Evolutionary conservation across 1,139 yeast genomes (phyloP).

Genomic region (Suhomyces terraborum): DNA sequence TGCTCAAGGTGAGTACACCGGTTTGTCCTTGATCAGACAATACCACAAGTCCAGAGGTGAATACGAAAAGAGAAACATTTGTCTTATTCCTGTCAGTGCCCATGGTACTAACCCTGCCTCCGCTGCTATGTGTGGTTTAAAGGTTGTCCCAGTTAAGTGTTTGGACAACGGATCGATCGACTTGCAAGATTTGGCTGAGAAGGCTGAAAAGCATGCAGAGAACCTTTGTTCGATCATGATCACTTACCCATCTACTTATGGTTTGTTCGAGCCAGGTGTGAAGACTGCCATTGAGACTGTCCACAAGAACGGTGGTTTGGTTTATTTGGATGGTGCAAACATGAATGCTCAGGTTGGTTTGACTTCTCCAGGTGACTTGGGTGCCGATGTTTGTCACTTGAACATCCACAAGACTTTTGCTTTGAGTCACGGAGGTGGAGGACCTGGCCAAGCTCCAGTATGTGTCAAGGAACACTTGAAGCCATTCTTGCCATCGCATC

Average conservation of each 20-base stretch:
- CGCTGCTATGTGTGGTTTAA: conserved; percentile 95
- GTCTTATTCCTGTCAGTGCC: conserved; percentile 94
- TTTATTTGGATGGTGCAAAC: conserved; percentile 96
- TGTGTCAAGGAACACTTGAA: conserved; percentile 84
- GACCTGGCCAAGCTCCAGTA: conserved; percentile 98
- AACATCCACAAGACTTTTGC: conserved; percentile 97
- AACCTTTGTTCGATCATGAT: conserved; percentile 90
- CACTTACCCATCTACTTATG: conserved; percentile 96
- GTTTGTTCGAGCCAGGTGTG: conserved; percentile 91
- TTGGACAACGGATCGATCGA: conserved; percentile 83
- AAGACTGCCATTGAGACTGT: conserved; percentile 81
- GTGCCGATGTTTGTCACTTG: conserved; percentile 98
- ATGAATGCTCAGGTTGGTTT: conserved; percentile 99
- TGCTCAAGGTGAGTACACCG: conserved; percentile 98
- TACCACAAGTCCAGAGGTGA: conserved; percentile 77
- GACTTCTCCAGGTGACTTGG: conserved; percentile 95
- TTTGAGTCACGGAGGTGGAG: conserved; percentile 99
- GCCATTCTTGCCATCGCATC: conserved; percentile 83
- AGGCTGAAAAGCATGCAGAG: conserved; percentile 69
- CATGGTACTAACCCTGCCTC: conserved; percentile 99
- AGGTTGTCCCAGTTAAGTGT: conserved; percentile 92
- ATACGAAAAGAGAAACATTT: conserved; percentile 67
- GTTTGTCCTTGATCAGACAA: conserved; percentile 80
- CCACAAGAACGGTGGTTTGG: conserved; percentile 89
- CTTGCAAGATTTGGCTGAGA: conserved; percentile 67